Evolutionary conservation across 1,284 basidiomycete genomes (phyloP).

Genomic region (Trametes pubescens): DNA sequence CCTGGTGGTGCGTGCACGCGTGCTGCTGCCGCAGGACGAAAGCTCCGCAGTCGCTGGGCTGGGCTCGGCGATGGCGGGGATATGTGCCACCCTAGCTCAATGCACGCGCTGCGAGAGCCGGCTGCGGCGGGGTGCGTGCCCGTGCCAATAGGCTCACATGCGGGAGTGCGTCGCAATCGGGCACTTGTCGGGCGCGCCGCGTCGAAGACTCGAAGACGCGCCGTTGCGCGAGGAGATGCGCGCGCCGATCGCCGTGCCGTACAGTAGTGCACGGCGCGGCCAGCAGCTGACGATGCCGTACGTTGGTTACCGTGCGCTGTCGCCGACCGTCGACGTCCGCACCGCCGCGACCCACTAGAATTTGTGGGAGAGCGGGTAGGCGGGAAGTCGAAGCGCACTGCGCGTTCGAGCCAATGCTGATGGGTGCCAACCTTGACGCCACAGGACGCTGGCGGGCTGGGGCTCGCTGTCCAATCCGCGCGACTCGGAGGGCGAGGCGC

Average conservation of each 20-base stretch:
- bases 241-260: neutral
- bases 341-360: neutral
- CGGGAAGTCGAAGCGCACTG: neutral
- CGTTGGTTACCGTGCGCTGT: neutral
- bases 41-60: neutral
- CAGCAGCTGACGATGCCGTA: neutral
- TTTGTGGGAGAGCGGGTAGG: neutral
- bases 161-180: neutral
- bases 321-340: neutral
- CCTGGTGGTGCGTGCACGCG: neutral
- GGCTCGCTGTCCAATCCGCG: slow-evolving; percentile 8
- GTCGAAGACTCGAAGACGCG: neutral
- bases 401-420: neutral
- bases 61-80: slow-evolving; percentile 4
- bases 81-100: neutral
- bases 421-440: slow-evolving; percentile 20
- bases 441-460: neutral
- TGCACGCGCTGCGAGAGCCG: neutral
- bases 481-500: slow-evolving; percentile 6
- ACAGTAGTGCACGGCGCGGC: neutral
- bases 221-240: neutral
- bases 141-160: slow-evolving; percentile 5
- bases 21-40: neutral
- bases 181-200: neutral
- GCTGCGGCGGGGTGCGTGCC: neutral